phyloP scores from a whole-genome alignment of 129 eudicot genomes.

The Scalesia atractyloides region DNA sequence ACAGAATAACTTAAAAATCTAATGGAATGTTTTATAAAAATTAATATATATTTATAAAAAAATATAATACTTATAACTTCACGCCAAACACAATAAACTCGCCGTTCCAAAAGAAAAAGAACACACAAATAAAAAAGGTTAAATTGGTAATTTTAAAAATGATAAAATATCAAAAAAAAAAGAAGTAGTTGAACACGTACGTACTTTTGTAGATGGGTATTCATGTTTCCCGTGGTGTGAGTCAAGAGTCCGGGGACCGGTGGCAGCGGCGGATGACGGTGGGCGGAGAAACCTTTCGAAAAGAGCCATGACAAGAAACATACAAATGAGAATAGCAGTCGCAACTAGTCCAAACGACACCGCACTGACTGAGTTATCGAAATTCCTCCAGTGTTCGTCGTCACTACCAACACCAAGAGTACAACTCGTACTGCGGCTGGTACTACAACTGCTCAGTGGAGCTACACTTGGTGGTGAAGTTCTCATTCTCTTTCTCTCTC shows the following conservation, averaged over 20 bases:
- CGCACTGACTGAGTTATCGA: conserved; percentile 59
- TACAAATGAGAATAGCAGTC: conserved; percentile 58
- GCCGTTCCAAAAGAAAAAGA: background rate
- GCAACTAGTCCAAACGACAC: conserved; percentile 67
- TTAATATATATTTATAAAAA: background rate
- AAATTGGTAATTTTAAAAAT: background rate
- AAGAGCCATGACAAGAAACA: conserved; percentile 63
- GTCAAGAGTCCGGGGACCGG: conserved; percentile 30
- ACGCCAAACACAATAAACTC: no score
- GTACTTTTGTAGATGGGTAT: conserved; percentile 71
- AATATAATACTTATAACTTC: no score
- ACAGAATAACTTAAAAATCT: background rate
- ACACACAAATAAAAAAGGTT: background rate
- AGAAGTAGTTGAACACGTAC: conserved; percentile 15
- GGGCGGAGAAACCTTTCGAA: conserved; percentile 60
- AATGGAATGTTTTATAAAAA: background rate
- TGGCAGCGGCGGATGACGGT: conserved; percentile 31
- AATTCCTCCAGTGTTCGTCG: conserved; percentile 49
- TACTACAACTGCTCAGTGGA: conserved; percentile 33
- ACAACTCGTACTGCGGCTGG: conserved; percentile 1
- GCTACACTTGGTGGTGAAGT: conserved; percentile 45
- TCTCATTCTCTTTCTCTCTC: conserved; percentile 22
- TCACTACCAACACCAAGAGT: conserved; percentile 20
- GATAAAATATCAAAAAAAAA: background rate
- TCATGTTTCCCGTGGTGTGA: conserved; percentile 49